These are phyloP conservation scores for Uronychia binucleata DNA, from an alignment of 73 alveolate genomes.

Conservation along the genomic window DNA sequence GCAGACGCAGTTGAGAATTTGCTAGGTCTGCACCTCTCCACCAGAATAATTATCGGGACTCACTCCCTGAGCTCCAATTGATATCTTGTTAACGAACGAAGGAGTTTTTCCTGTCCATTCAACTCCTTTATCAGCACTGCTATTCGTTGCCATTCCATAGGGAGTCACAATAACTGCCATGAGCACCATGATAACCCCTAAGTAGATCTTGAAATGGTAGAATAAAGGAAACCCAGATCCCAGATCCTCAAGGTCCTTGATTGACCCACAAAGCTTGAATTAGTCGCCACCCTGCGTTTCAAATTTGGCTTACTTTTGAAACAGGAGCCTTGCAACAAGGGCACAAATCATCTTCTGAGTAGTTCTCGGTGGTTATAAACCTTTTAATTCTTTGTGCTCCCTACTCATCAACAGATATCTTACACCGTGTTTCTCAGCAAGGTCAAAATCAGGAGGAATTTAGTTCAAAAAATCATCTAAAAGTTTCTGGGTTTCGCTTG, in stretches of 20 bases:
- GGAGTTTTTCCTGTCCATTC: background rate
- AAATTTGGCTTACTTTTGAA: background rate
- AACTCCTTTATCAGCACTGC: background rate
- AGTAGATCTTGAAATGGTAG: background rate
- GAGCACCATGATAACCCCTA: background rate
- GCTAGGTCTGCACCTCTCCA: background rate
- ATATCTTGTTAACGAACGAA: background rate
- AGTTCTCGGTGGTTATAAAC: background rate
- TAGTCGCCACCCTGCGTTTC: background rate
- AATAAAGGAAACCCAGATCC: constrained; percentile 14
- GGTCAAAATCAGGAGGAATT: constrained; percentile 33
- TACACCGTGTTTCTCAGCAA: constrained; percentile 41
- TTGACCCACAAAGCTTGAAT: background rate
- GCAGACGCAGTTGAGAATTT: background rate
- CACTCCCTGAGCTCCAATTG: background rate
- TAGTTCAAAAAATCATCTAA: constrained; percentile 3
- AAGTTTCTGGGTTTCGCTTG: background rate
- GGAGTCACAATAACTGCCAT: background rate
- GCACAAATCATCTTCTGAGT: background rate
- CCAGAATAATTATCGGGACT: background rate
- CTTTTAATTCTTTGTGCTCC: background rate
- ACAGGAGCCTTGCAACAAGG: background rate
- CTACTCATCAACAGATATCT: background rate
- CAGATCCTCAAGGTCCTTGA: constrained; percentile 6
- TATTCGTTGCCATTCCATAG: background rate